Base-by-base conservation (phyloP, 768 basidiomycete species). In the Mycena polygramma region DNA sequence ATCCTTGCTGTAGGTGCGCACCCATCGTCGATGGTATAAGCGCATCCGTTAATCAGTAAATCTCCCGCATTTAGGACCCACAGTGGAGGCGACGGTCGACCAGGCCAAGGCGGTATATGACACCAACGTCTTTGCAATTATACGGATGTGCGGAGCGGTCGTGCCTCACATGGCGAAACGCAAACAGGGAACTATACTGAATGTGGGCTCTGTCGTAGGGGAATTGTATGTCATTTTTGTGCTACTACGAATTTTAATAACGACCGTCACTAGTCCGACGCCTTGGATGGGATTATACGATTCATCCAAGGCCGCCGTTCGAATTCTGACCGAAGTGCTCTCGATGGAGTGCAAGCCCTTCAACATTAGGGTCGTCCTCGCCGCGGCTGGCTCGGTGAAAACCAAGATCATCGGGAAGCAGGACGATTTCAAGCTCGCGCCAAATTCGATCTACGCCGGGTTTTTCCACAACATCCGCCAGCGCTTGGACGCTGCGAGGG, bases 301-400 rank as follows among this genome's bases (percentile, higher is more conserved):
- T 45, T 86, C 89, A 0, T 78, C 86, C 52, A 92, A 91, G 74
- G 86, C 90, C 0, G 89, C 89, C 0, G 77, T 90, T 1, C 88
- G 89, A 30, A 30, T 30, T 30, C 6, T 30, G 30, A 30, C 51
- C 80, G 48, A 30, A 2, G 85, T 87, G 0, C 84, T 94, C 5
- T 85, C 84, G 3, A 91, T 93, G 91, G 93, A 95, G 75, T 90
- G 89, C 79, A 85, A 83, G 46, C 91, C 92, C 0, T 87, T 94
- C 76, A 89, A 89, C 39, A 86, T 95, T 66, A 81, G 86, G n/a
- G 92, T 94, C 49, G 81, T 94, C 75, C 90, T 91, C 68, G 84
- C 94, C 46, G 84, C 88, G 5, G 90, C 93, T 0, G 93, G 91
- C 9, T 83, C 85, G 4, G 83, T 95, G 63, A 85, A 80, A 59